Percentiles rank a stretch among this genome's conserved stretches.
phyloP scores from a whole-genome alignment of 257 asterid species.

The Salvia rosmarinus region DNA sequence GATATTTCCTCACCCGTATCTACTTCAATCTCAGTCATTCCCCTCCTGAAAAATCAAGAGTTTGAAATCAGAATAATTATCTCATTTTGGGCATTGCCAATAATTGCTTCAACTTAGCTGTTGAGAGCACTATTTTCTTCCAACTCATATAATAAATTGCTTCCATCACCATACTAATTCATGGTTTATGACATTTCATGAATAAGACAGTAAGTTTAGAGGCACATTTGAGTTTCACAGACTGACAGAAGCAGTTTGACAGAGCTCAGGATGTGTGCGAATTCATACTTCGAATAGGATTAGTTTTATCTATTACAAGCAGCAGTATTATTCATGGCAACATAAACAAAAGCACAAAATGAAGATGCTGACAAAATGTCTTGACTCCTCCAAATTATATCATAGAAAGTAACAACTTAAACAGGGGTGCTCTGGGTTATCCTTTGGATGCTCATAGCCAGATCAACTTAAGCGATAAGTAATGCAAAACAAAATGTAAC shows the following conservation, averaged over 20 bases:
- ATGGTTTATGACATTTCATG: not conserved
- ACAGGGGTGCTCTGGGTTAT: not conserved
- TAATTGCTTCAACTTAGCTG: not conserved
- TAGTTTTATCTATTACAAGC: not conserved
- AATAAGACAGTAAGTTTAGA: not conserved
- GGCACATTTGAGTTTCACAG: no score
- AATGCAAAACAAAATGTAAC: not conserved
- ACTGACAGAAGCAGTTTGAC: no score
- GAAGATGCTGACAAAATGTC: not conserved
- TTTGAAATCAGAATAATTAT: not conserved
- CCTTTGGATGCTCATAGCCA: not conserved
- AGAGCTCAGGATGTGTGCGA: not conserved
- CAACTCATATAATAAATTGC: not conserved
- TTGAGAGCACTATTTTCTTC: not conserved
- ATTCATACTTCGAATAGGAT: not conserved
- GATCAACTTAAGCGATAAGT: not conserved
- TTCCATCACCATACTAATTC: not conserved
- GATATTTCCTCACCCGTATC: constrained; percentile 2
- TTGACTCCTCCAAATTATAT: not conserved
- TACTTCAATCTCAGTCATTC: not conserved
- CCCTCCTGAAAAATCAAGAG: not conserved
- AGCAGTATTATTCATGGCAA: not conserved
- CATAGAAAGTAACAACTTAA: no score
- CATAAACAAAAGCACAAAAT: not conserved
- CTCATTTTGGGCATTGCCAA: constrained; percentile 10